These are phyloP conservation scores for Colletotrichum musae DNA, from an alignment of 2,329 filamentous ascomycete species.

Conservation along the genomic window DNA sequence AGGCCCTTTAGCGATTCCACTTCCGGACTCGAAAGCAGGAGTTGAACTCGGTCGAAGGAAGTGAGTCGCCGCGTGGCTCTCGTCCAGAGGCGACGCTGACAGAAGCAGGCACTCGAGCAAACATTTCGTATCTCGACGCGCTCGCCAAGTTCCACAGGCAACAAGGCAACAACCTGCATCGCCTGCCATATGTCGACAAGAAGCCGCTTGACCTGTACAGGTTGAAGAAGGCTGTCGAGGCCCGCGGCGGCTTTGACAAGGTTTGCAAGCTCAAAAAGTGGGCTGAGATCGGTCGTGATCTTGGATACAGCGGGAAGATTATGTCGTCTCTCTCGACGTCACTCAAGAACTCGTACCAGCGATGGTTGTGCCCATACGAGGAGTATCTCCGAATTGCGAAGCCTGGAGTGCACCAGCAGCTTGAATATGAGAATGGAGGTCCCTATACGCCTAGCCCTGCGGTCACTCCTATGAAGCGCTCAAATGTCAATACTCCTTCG, in stretches of 20 bases:
- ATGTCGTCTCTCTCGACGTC: slow-evolving; percentile 99
- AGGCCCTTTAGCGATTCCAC: slow-evolving; percentile 79
- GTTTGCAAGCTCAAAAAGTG: slow-evolving; percentile 99
- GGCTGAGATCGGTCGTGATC: slow-evolving; percentile 96
- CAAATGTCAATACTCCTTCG: slow-evolving; percentile 71
- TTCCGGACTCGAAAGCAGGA: slow-evolving; percentile 97
- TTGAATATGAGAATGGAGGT: slow-evolving; percentile 93
- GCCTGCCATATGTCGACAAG: slow-evolving; percentile 97
- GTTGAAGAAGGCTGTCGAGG: slow-evolving; percentile 96
- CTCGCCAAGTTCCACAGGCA: slow-evolving; percentile 97
- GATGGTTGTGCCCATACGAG: slow-evolving; percentile 97
- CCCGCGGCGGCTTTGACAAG: slow-evolving; percentile 93
- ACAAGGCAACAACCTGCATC: slow-evolving; percentile 92
- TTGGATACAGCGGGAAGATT: slow-evolving; percentile 99
- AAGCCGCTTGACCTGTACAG: slow-evolving; percentile 96
- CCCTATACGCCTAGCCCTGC: slow-evolving; percentile 84
- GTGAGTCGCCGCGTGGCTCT: slow-evolving; percentile 66
- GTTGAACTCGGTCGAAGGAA: slow-evolving; percentile 97
- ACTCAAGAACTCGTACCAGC: slow-evolving; percentile 96
- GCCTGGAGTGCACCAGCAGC: slow-evolving; percentile 94
- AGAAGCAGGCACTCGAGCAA: slow-evolving; percentile 85
- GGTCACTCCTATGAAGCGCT: slow-evolving; percentile 79
- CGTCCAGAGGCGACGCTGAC: slow-evolving; percentile 51
- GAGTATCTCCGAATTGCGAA: slow-evolving; percentile 93
- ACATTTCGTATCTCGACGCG: slow-evolving; percentile 95